Evolutionary conservation across 345 rosid genomes (phyloP).

Genomic region (Brassica nigra): DNA sequence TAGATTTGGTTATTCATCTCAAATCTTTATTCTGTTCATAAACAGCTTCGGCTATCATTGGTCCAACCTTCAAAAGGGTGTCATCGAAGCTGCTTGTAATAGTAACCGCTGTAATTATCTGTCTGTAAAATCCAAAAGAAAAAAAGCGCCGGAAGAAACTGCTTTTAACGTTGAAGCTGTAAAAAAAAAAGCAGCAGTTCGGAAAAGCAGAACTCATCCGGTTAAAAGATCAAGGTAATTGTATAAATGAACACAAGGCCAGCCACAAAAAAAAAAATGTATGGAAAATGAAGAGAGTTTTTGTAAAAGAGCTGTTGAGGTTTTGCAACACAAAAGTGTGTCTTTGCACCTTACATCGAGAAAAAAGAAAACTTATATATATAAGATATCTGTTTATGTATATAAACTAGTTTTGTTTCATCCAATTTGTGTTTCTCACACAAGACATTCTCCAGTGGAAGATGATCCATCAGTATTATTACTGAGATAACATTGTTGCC

Average conservation of each 20-base stretch:
- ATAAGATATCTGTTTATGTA: neutral
- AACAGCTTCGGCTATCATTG: slow-evolving; percentile 31
- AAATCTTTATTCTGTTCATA: slow-evolving; percentile 2
- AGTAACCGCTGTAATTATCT: slow-evolving; percentile 30
- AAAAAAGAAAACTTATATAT: neutral
- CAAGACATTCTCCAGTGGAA: neutral
- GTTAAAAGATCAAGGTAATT: slow-evolving; percentile 32
- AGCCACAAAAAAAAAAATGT: slow-evolving; percentile 19
- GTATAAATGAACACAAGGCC: slow-evolving; percentile 32
- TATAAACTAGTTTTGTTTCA: neutral
- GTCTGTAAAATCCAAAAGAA: slow-evolving; percentile 28
- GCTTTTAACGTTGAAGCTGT: slow-evolving; percentile 30
- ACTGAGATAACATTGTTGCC: neutral
- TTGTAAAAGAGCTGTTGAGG: slow-evolving; percentile 38
- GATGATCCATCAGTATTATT: neutral
- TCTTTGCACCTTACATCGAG: slow-evolving; percentile 35
- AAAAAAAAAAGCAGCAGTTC: slow-evolving; percentile 36
- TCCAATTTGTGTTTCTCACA: neutral
- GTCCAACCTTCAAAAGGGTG: slow-evolving; percentile 34
- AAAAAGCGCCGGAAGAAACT: slow-evolving; percentile 21
- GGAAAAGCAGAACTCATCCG: slow-evolving; percentile 19
- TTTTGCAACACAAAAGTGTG: slow-evolving; percentile 44
- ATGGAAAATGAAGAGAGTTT: slow-evolving; percentile 37
- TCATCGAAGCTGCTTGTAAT: slow-evolving; percentile 31
- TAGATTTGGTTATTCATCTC: neutral